Conservation (phyloP, 306 rosid species). For the Betula pendula region DNA sequence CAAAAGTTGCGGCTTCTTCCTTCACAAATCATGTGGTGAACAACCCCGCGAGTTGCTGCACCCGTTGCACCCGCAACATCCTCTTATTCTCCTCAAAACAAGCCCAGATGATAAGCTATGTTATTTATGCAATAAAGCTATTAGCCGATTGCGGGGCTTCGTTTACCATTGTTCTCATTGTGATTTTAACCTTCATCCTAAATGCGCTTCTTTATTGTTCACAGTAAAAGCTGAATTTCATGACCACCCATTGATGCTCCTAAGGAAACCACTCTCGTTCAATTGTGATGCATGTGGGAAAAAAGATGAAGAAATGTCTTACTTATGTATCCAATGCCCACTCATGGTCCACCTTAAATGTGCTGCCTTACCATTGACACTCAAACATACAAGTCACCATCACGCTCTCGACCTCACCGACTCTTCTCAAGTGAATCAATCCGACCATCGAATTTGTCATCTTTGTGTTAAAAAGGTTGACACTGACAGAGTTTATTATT, state of each 20-base stretch:
- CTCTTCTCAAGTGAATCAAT: not conserved
- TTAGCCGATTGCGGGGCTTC: not conserved
- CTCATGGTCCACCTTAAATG: not conserved
- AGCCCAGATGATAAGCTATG: not conserved
- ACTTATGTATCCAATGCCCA: fast-evolving
- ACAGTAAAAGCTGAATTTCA: not conserved
- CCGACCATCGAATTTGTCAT: not conserved
- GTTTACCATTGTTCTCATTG: not conserved
- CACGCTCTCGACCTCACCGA: not conserved
- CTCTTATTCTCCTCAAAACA: not conserved
- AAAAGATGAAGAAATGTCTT: not conserved
- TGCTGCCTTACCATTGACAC: fast-evolving
- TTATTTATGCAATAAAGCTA: too few species aligned
- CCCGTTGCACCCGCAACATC: not conserved
- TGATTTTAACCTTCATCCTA: not conserved
- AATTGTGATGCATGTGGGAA: not conserved
- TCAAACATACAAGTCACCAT: not conserved
- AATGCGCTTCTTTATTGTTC: not conserved
- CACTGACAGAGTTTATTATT: not conserved
- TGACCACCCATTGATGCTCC: not conserved
- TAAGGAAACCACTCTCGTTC: fast-evolving
- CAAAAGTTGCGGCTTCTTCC: not conserved
- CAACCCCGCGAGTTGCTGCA: not conserved
- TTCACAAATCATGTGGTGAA: not conserved
- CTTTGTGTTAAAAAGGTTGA: not conserved